These are phyloP conservation scores for Prorocentrum cordatum DNA, from an alignment of 169 alveolate genomes.

Conservation along the genomic window DNA sequence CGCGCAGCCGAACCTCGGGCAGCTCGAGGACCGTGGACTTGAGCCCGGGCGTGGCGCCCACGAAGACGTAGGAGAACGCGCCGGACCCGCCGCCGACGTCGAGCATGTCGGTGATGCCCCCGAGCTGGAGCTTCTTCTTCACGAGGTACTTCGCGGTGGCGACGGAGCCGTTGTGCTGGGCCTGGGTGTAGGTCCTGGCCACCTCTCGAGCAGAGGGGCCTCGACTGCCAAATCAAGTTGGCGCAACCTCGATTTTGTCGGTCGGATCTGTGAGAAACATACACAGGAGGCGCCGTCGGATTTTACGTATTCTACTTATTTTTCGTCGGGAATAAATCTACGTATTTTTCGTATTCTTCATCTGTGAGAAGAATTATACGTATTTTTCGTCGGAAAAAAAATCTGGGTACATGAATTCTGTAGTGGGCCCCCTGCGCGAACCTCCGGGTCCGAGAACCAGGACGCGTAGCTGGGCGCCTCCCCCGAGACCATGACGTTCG, in stretches of 20 bases:
- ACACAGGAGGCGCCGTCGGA: no score
- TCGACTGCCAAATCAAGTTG: no score
- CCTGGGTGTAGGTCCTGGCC: conserved; percentile 68
- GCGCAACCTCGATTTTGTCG: no score
- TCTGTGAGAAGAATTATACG: no score
- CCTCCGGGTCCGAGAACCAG: conserved; percentile 61
- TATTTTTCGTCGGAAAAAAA: no score
- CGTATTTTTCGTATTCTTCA: no score
- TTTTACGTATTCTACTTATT: no score
- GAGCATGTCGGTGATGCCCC: conserved; percentile 33
- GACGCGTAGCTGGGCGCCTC: conserved; percentile 68
- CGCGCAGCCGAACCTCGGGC: conserved; percentile 45
- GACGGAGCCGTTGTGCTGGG: conserved; percentile 67
- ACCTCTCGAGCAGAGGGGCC: no score
- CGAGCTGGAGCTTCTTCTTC: conserved; percentile 43
- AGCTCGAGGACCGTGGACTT: conserved; percentile 44
- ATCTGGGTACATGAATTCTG: no score
- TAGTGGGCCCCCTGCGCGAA: no score
- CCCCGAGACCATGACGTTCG: conserved; percentile 41
- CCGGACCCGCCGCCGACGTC: conserved; percentile 68
- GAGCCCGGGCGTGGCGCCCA: conserved; percentile 60
- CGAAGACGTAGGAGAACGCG: conserved; percentile 44
- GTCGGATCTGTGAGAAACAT: no score
- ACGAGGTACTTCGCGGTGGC: conserved; percentile 63
- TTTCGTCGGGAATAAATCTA: no score